Evolutionary conservation across 306 rosid species (phyloP), one percentile per base, ranked within the genome.

Genomic region (Castanea crenata): DNA sequence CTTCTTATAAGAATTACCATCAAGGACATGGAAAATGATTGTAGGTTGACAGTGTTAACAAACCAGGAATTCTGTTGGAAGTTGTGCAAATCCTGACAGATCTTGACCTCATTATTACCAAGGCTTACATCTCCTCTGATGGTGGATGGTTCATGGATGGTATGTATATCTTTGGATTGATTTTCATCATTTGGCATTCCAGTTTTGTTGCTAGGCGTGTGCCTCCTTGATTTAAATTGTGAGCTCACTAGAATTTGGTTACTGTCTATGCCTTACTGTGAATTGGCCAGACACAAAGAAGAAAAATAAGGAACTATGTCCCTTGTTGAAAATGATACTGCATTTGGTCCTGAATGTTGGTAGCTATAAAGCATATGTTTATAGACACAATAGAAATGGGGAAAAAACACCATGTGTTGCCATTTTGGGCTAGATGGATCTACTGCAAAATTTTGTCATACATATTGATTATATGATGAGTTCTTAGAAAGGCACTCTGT

Each of bases 131-230:
- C 73, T 93, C 95, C 76, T 91, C 95, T 32, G 96, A 91, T 73
- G 97, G 98, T 0, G 96, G 97, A 82, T 93, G 93, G 95, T 90
- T 93, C 86, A 90, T 93, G 98, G 97, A 92, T 80, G 94, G 93
- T 92, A 89, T 54, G 88, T 76, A 52, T 67, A 49, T 57, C 34
- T 74, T 59, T 74, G 69, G 74, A 55, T 55, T 62, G 27, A 69
- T 67, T 62, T 59, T 69, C 69, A 41, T 41, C 46, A 41, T 8
- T 41, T 41, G 46, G 46, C 46, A 41, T 41, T 41, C 46, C 3
- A 41, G 46, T 8, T 41, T 41, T 41, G 46, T 41, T 41, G 46
- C 63, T 21, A 74, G 46, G 52, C 31, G 51, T 32, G 51, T 75
- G 73, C 29, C 18, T 63, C 41, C 69, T 49, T 12, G 16, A 49